Conservation (phyloP, 352 stramenopile genomes). For the Elongisporangium undulatum region DNA sequence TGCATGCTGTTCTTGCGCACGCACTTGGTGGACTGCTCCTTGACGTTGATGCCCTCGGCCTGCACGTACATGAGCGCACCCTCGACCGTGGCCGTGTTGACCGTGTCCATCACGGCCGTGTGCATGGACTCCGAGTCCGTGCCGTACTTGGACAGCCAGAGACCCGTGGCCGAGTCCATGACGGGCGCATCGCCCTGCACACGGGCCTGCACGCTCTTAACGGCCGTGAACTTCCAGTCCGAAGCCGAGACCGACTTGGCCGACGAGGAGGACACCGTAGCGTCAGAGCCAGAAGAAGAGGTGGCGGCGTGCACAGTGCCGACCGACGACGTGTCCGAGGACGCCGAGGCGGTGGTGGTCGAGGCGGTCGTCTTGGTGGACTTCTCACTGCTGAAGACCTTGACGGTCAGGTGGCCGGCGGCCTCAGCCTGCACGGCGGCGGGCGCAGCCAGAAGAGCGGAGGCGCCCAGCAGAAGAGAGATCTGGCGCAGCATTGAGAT, state of each 20-base stretch:
- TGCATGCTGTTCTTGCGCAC: slow-evolving; percentile 69
- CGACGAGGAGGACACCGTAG: not conserved
- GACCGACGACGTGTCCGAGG: not conserved
- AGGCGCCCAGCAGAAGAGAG: not conserved
- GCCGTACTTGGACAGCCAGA: slow-evolving; percentile 35
- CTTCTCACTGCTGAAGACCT: not conserved
- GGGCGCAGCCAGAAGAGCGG: not conserved
- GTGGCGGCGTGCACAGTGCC: not conserved
- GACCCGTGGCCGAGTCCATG: slow-evolving; percentile 23
- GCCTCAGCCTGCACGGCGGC: not conserved
- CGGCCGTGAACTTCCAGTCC: slow-evolving; percentile 39
- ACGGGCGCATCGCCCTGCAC: slow-evolving; percentile 43
- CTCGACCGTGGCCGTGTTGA: slow-evolving; percentile 62
- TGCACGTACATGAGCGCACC: slow-evolving; percentile 68
- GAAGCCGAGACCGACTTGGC: not conserved
- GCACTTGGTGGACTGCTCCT: slow-evolving; percentile 45
- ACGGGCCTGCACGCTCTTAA: slow-evolving; percentile 51
- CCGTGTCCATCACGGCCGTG: slow-evolving; percentile 34
- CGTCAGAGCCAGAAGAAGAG: not conserved
- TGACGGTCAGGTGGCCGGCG: not conserved
- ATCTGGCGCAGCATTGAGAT: not conserved
- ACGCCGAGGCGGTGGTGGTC: not conserved
- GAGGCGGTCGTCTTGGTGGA: not conserved
- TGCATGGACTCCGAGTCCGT: slow-evolving; percentile 29
- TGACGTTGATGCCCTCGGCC: slow-evolving; percentile 55